Conservation (phyloP, 176 grass and related monocot genomes). For the Bonia amplexicaulis region DNA sequence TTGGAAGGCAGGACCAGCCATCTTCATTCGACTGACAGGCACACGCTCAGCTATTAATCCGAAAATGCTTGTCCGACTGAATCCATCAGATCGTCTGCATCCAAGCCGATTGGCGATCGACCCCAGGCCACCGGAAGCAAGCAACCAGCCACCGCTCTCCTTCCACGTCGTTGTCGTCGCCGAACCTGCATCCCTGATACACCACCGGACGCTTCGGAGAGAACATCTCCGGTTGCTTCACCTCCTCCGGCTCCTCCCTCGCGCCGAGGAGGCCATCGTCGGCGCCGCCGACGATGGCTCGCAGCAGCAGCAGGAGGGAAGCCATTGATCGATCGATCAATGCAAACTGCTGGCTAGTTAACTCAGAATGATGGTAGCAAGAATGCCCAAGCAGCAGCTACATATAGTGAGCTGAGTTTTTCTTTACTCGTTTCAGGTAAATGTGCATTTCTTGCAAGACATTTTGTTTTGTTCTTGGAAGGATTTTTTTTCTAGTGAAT, state of each 20-base stretch:
- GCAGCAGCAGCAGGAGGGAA: slow-evolving; percentile 57
- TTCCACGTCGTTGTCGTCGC: background rate
- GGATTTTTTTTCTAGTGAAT: slow-evolving; percentile 1
- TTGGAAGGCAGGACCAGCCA: background rate
- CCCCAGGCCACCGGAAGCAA: slow-evolving; percentile 40
- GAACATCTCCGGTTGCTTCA: background rate
- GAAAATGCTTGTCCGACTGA: background rate
- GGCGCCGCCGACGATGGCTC: slow-evolving; percentile 21
- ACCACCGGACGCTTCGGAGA: background rate
- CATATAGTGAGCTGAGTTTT: slow-evolving; percentile 27
- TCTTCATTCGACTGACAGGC: background rate
- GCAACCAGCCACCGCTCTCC: slow-evolving; percentile 43
- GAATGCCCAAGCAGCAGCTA: slow-evolving; percentile 10
- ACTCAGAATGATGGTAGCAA: background rate
- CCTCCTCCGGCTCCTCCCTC: background rate
- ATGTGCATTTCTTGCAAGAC: slow-evolving; percentile 39
- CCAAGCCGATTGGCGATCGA: slow-evolving; percentile 31
- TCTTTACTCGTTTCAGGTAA: slow-evolving; percentile 35
- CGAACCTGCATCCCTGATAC: background rate
- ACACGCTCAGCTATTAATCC: background rate
- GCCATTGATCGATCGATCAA: slow-evolving; percentile 36
- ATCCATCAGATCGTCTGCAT: slow-evolving; percentile 36
- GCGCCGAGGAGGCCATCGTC: background rate
- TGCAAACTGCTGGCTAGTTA: background rate
- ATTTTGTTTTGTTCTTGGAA: slow-evolving; percentile 25